Base-by-base conservation (phyloP, 768 basidiomycete species). In the Tulasnella sp. region DNA sequence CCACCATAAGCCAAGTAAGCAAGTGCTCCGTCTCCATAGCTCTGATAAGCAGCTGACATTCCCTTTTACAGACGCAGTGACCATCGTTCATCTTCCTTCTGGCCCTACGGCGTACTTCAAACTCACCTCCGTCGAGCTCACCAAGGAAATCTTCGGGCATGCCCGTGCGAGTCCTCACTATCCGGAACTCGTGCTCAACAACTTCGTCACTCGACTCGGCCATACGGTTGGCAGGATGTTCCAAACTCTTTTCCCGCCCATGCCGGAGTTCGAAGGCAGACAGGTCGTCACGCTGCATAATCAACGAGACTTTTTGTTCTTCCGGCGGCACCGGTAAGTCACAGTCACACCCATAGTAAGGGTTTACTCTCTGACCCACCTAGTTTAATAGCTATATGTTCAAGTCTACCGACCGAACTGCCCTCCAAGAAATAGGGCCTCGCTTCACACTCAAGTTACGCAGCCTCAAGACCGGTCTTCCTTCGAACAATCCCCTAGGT, bases 241-340 rank as follows among this genome's bases (percentile, higher is more conserved):
- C 87, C 97, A 98, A 83, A 96, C 96, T 0, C 90, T 96, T 31
- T 99, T 98, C 87, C 98, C 98, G 24, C 96, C 95, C 9, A 88
- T 97, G 82, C 96, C 96, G 0, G 95, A 98, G 85, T 98, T 98
- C 84, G 93, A 96, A 86, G 98, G 98, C 46, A 85, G 98, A 42
- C 98, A 99, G 86, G 97, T 98, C 14, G 97, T 99, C 18, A 98
- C 97, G 3, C 88, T 99, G 28, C 98, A 99, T 85, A 98, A 98
- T 84, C 96, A 98, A 85, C 91, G 98, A 73, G 98, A 99, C 87
- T 99, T 99, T 86, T 87, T 99, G 80, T 99, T 99, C 88, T 97
- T 99, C 88, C 89, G 98, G 82, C 89, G 98, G 80, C 98, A 99
- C 88, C 91, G 98, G 92, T 97, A 81, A 77, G 90, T 84, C 44